phyloP scores from a whole-genome alignment of 139 green algal genomes.

The Closterium sp. region DNA sequence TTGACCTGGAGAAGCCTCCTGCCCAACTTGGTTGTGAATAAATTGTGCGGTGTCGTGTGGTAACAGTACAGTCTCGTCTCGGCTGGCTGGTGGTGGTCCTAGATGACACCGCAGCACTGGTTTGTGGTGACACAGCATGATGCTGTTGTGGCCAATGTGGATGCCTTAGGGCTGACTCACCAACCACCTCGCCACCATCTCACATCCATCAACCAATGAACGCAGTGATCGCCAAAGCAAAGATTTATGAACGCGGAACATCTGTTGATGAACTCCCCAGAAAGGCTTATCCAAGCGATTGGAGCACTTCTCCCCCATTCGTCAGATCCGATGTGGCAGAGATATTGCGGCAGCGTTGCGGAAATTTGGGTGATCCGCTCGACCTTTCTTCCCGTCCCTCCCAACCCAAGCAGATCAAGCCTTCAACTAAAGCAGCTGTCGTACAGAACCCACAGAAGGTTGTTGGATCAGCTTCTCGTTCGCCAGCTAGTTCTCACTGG shows the following conservation, averaged over 20 bases:
- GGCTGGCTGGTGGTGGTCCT: background rate
- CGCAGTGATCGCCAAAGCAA: background rate
- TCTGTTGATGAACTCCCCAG: background rate
- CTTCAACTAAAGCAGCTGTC: background rate
- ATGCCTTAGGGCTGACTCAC: background rate
- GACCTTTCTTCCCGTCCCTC: background rate
- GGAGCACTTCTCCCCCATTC: background rate
- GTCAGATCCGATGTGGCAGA: background rate
- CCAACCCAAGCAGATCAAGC: background rate
- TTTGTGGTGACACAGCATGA: background rate
- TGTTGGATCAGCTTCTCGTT: background rate
- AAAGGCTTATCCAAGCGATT: background rate
- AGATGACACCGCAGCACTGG: background rate
- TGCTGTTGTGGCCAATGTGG: background rate
- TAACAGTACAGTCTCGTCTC: no score
- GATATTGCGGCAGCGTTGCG: background rate
- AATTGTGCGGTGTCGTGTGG: no score
- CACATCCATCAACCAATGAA: background rate
- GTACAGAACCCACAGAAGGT: background rate
- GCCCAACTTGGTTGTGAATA: no score
- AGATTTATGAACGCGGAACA: background rate
- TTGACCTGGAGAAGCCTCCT: no score
- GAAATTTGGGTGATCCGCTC: background rate
- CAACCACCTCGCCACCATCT: background rate
- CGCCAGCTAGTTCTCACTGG: background rate